Conservation (phyloP, 208 protist species). For the Leishmania arabica region DNA sequence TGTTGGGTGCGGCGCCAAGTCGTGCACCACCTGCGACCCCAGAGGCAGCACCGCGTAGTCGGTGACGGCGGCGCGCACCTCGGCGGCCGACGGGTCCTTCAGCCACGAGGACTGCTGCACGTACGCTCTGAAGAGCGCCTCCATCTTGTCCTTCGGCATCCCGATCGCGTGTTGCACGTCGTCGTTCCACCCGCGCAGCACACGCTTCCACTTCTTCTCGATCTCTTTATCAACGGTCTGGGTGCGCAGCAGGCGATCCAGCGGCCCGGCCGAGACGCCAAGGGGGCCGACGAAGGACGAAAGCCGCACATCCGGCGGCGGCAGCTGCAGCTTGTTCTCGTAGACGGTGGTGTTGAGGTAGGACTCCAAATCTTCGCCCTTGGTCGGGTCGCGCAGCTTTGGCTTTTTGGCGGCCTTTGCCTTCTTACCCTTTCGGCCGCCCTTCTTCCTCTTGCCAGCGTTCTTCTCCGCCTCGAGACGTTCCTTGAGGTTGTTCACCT, state of each 20-base stretch:
- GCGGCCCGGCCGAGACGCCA: constrained; percentile 58
- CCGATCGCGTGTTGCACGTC: constrained; percentile 70
- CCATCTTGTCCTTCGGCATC: constrained; percentile 81
- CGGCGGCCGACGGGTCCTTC: constrained; percentile 74
- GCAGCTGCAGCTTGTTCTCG: constrained; percentile 86
- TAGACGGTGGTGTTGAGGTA: constrained; percentile 77
- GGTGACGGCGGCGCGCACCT: constrained; percentile 72
- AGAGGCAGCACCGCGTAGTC: constrained; percentile 91
- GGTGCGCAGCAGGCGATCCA: constrained; percentile 39
- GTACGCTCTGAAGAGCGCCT: constrained; percentile 75
- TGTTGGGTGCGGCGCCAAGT: constrained; percentile 67
- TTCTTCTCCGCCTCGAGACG: constrained; percentile 78
- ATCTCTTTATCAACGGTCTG: constrained; percentile 76
- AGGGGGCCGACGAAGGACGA: constrained; percentile 71
- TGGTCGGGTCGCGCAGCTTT: constrained; percentile 84
- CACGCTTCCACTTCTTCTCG: constrained; percentile 86
- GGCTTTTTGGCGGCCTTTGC: constrained; percentile 78
- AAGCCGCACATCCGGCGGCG: constrained; percentile 45
- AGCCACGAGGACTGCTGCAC: constrained; percentile 60
- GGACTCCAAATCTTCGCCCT: constrained; percentile 83
- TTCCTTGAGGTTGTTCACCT: constrained; percentile 92
- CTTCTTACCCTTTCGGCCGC: constrained; percentile 56
- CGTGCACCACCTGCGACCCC: constrained; percentile 90
- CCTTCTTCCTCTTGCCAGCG: constrained; percentile 39
- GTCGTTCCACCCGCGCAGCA: constrained; percentile 80